Evolutionary conservation across 2,329 filamentous ascomycete genomes (phyloP).

Genomic region (Ophiosphaerella narmari): DNA sequence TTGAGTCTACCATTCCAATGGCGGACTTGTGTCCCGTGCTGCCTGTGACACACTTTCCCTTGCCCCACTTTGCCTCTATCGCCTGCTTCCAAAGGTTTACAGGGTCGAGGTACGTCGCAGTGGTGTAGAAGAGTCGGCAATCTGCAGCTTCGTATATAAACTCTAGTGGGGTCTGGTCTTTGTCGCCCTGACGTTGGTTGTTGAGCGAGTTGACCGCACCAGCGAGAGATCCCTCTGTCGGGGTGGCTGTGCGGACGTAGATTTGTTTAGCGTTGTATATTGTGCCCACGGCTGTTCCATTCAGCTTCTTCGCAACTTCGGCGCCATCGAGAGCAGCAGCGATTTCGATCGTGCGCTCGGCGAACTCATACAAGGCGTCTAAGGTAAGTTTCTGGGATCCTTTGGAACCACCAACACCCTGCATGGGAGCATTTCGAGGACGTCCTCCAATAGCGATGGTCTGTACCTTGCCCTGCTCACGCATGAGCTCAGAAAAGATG

Average conservation of each 20-base stretch:
- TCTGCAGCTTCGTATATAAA: constrained; percentile 64
- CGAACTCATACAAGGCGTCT: constrained; percentile 2
- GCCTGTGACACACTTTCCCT: constrained; percentile 19
- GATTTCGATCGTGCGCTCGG: background rate
- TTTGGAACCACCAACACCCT: constrained; percentile 47
- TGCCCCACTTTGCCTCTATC: constrained; percentile 22
- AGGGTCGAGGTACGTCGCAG: constrained; percentile 54
- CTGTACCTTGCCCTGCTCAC: constrained; percentile 45
- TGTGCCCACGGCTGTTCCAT: constrained; percentile 12
- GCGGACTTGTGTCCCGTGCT: constrained; percentile 18
- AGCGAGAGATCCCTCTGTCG: background rate
- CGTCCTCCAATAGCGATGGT: constrained; percentile 27
- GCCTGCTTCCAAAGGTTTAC: constrained; percentile 54
- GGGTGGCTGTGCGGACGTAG: constrained; percentile 8
- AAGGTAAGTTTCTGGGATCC: constrained; percentile 35
- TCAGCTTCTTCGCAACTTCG: constrained; percentile 4
- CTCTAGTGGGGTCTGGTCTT: constrained; percentile 52
- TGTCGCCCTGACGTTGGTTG: constrained; percentile 34
- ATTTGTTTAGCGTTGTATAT: constrained; percentile 14
- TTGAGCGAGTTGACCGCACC: constrained; percentile 23
- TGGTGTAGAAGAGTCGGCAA: constrained; percentile 63
- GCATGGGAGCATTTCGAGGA: constrained; percentile 40
- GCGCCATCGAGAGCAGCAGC: constrained; percentile 7
- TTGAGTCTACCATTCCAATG: constrained; percentile 11
- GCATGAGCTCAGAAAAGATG: constrained; percentile 49